Base-by-base conservation (phyloP, 164 flowering plant genomes). In the Macadamia tetraphylla region DNA sequence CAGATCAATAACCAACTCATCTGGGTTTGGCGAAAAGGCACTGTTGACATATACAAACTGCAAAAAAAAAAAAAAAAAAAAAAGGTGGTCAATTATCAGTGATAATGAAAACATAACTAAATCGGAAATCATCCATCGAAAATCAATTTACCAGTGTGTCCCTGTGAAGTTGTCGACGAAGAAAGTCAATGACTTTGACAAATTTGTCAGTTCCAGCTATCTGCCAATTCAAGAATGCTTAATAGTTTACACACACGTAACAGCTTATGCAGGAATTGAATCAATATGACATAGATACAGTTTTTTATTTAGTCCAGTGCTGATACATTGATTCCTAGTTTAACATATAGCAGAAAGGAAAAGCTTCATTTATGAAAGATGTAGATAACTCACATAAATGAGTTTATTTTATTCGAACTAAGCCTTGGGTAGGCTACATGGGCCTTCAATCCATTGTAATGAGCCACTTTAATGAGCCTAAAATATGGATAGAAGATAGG, bases 1-100 rank as follows among this genome's bases (percentile, higher is more conserved):
- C 3, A 94, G 85, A 80, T 92, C 98, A 40, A 77, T 80, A 64
- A 94, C 91, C 72, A 81, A 71, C 81, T 94, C 97, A 78, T 92
- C 98, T 12, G 98, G 97, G 71, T 88, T 92, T 5, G 98, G 99
- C 7, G 97, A 92, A 75, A 94, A 92, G 42, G 98, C 95, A 77
- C 96, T 92, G 84, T 92, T 92, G 58, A 94, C 88, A 69, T 89
- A 94, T 40, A 94, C 97, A 83, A 94, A 94, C 92, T 90, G 76
- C 35, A 29, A 63, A 58, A 30, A 3, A 42, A 67, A 46, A 1
- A 11, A 60, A 52, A 58, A 64, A 6, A 23, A 23, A 23, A 23
- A 23, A 23, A 23, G 23, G 23, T 31, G 12, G 23, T 76, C 35
- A 73, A 23, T 57, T 61, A 30, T 15, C 9, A 35, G 14, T 9